These are phyloP conservation scores for Rhodosporidiobolus sp. DNA, from an alignment of 768 basidiomycete genomes.

Conservation along the genomic window DNA sequence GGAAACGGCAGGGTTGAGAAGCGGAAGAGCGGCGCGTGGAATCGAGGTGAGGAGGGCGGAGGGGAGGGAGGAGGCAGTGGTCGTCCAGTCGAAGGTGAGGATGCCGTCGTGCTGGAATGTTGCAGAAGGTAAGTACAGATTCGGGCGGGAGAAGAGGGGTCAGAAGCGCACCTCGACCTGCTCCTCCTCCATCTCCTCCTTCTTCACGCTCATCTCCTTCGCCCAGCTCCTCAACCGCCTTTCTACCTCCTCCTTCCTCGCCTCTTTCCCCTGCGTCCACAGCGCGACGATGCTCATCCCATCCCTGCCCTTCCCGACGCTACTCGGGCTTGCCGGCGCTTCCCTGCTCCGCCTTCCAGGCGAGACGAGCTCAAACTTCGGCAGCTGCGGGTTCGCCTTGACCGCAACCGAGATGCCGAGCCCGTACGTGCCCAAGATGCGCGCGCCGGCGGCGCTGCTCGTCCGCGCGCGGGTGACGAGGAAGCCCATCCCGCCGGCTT, in stretches of 20 bases:
- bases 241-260: slow-evolving; percentile 34
- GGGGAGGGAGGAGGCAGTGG: neutral
- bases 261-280: slow-evolving; percentile 41
- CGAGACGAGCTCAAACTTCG: slow-evolving; percentile 36
- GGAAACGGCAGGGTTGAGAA: slow-evolving; percentile 22
- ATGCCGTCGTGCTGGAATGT: neutral
- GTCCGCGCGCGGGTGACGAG: slow-evolving; percentile 33
- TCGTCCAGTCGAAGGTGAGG: neutral
- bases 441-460: slow-evolving; percentile 14
- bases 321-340: slow-evolving; percentile 36
- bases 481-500: slow-evolving; percentile 40
- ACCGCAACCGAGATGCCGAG: slow-evolving; percentile 40
- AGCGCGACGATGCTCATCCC: slow-evolving; percentile 43
- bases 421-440: slow-evolving; percentile 39
- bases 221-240: slow-evolving; percentile 28
- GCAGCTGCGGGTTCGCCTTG: slow-evolving; percentile 39
- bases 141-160: neutral
- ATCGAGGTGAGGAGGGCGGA: neutral
- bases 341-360: slow-evolving; percentile 7
- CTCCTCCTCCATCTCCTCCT: slow-evolving; percentile 11
- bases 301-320: slow-evolving; percentile 37
- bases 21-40: slow-evolving; percentile 24
- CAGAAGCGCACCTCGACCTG: slow-evolving; percentile 8
- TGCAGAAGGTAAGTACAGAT: neutral
- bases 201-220: slow-evolving; percentile 3